These are phyloP conservation scores for Aureobasidium sp. DNA, from an alignment of 2,329 filamentous ascomycete genomes.

Conservation along the genomic window DNA sequence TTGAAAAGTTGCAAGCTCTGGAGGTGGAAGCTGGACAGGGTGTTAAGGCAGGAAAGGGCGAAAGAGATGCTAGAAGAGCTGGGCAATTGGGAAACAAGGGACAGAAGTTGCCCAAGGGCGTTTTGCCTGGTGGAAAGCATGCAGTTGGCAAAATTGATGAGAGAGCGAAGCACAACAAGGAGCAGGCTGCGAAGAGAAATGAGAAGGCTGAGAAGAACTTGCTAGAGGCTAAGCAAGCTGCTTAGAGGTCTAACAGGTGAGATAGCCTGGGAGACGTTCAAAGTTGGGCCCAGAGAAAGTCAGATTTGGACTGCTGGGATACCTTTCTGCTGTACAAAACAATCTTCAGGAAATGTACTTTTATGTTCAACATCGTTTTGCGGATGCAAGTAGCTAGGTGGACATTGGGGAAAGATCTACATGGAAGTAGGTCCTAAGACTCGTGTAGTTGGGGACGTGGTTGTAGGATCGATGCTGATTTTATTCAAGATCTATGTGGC, in stretches of 20 bases:
- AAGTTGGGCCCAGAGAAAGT: background rate
- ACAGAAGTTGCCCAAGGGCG: slow-evolving; percentile 24
- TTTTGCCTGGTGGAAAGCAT: slow-evolving; percentile 24
- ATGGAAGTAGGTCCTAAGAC: no score
- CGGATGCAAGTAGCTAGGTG: background rate
- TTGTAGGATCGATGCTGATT: no score
- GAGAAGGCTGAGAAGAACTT: slow-evolving; percentile 21
- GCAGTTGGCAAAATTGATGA: slow-evolving; percentile 23
- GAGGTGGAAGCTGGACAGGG: slow-evolving; percentile 23
- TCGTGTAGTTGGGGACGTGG: background rate
- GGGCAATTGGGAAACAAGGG: slow-evolving; percentile 21
- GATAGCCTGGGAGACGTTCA: background rate
- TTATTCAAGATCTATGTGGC: no score
- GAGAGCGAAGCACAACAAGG: slow-evolving; percentile 22
- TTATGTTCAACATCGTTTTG: background rate
- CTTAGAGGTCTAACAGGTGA: slow-evolving; percentile 8
- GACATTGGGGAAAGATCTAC: no score
- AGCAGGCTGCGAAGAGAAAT: slow-evolving; percentile 19
- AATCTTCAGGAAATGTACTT: background rate
- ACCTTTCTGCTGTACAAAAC: background rate
- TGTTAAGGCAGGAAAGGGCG: slow-evolving; percentile 21
- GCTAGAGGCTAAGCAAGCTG: slow-evolving; percentile 20
- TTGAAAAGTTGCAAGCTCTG: slow-evolving; percentile 19
- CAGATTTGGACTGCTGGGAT: no score
- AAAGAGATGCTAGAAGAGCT: slow-evolving; percentile 19